These are phyloP conservation scores for Linderniella brevidens DNA, from an alignment of 257 asterid genomes.

Conservation along the genomic window DNA sequence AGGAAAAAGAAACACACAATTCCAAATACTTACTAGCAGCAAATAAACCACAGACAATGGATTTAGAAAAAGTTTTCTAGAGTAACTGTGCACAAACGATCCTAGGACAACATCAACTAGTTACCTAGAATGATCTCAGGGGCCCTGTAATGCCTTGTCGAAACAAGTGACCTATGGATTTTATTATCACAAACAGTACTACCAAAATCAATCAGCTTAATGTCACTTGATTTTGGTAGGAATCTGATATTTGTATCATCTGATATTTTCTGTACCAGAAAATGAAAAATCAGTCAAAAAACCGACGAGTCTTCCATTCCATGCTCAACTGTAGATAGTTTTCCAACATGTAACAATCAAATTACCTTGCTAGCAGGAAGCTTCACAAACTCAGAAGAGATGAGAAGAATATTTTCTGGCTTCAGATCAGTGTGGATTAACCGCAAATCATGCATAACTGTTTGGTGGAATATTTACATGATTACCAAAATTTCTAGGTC, in stretches of 20 bases:
- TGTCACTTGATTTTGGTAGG: conserved; percentile 81
- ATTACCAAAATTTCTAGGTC: too few species aligned
- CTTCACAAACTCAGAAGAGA: conserved; percentile 59
- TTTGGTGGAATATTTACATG: conserved; percentile 12
- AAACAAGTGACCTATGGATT: conserved; percentile 65
- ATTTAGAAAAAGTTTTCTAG: too few species aligned
- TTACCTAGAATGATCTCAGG: conserved; percentile 94
- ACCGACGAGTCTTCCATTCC: too few species aligned
- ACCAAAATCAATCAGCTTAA: conserved; percentile 93
- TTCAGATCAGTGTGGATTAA: conserved; percentile 88
- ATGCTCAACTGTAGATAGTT: too few species aligned
- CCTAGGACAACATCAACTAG: neutral
- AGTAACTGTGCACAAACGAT: too few species aligned
- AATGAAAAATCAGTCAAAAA: too few species aligned
- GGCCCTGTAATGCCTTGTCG: conserved; percentile 91
- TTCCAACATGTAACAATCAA: conserved; percentile 3
- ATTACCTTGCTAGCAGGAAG: conserved; percentile 67
- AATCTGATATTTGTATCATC: conserved; percentile 53
- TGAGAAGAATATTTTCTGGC: conserved; percentile 92
- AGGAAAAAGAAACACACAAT: too few species aligned
- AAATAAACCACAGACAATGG: too few species aligned
- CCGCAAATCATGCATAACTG: conserved; percentile 83
- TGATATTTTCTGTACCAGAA: conserved; percentile 9
- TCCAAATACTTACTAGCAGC: too few species aligned
- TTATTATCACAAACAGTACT: conserved; percentile 67